Percentiles rank a stretch among this genome's conserved stretches.
Conservation (phyloP, 805 yeast species). For the Pichia cephalocereana region DNA sequence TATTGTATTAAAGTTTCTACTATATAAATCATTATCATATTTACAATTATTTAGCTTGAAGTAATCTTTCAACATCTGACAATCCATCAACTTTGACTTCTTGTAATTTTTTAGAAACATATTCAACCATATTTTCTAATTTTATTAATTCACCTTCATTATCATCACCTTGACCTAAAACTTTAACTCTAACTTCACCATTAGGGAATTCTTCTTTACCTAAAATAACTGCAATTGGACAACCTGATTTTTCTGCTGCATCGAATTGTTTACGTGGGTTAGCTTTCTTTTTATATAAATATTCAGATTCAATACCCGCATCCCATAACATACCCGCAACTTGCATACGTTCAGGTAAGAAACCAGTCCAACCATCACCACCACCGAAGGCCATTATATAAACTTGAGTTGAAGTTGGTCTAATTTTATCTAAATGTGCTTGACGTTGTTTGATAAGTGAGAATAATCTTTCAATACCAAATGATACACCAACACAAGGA, state of each 20-base stretch:
- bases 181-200: constrained; percentile 79
- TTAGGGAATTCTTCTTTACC: constrained; percentile 89
- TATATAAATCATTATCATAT: neutral
- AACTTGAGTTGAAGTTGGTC: constrained; percentile 86
- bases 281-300: constrained; percentile 84
- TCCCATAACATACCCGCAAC: constrained; percentile 79
- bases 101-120: constrained; percentile 32
- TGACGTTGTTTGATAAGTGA: constrained; percentile 77
- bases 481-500: constrained; percentile 96
- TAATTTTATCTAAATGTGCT: constrained; percentile 50
- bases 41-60: constrained; percentile 23
- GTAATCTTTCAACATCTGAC: constrained; percentile 54
- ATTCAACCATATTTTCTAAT: constrained; percentile 47
- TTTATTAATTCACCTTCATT: constrained; percentile 72
- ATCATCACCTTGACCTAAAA: constrained; percentile 74
- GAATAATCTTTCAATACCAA: constrained; percentile 93
- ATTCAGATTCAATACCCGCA: constrained; percentile 85
- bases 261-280: constrained; percentile 95
- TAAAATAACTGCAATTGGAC: constrained; percentile 81
- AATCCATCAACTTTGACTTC: constrained; percentile 41
- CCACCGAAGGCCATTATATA: constrained; percentile 98
- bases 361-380: constrained; percentile 93
- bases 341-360: constrained; percentile 83
- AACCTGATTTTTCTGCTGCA: constrained; percentile 92
- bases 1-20: neutral